Evolutionary conservation across 106 monocot genomes (phyloP), one percentile per base, ranked within the genome.

Genomic region (Chionographis japonica): DNA sequence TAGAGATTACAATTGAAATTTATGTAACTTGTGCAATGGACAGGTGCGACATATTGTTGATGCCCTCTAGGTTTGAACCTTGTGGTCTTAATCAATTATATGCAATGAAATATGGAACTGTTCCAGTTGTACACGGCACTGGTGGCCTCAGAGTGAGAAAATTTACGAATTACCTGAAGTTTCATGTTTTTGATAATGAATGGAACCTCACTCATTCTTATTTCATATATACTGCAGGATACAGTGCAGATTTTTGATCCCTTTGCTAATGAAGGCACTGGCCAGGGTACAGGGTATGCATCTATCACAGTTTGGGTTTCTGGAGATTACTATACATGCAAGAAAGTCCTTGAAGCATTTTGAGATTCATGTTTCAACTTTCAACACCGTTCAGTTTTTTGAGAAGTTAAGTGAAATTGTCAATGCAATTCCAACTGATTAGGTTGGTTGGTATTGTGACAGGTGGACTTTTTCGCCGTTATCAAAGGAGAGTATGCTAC

Each of bases 11-110:
- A 6, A 42, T 3, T 69, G 4, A 55, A 60, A 42, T 19, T 75
- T 20, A 56, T 79, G 7, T 37, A 56, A 3, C 38, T 60, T 61
- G 79, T 52, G 19, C 54, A 61, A 55, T 78, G 52, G n/a, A 38
- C 81, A 94, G 94, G 61, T 87, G 90, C 66, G 94, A 94, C 75
- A 94, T 94, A 78, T 73, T 94, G 52, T 70, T 94, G 56, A 94
- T 94, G 94, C 94, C 94, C 12, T 94, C 94, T 43, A 90, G 94
- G 77, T 94, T 90, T 67, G 94, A 94, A 70, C 94, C 94, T 71
- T 94, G 94, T 74, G 94, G 94, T 18, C 68, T 94, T 40, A 94
- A 94, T 72, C 94, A 94, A 60, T 65, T 94, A 46, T 94, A 94
- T 75, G 94, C 94, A 5, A 94, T 94, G 94, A 85, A 77, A 77